A percentile compares a stretch with the other conserved stretches of the same genome.
Conservation (phyloP, 352 stramenopile genomes). For the Phytophthora ramorum region DNA sequence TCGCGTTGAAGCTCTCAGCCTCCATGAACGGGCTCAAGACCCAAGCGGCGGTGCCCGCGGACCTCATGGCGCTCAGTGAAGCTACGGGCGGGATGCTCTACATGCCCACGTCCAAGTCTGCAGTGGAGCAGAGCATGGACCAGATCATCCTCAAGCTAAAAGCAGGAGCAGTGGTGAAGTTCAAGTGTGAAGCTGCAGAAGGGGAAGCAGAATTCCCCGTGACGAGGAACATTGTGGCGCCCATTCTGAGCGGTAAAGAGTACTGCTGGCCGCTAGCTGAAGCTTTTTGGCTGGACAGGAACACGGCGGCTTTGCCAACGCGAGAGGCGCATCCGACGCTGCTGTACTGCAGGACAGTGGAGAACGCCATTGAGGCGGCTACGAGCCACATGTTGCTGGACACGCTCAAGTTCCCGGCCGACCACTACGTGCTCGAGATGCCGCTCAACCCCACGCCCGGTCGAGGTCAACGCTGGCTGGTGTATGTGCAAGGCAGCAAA, state of each 20-base stretch:
- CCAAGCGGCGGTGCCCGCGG: conserved; percentile 59
- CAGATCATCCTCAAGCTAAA: conserved; percentile 88
- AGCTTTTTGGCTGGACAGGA: conserved; percentile 87
- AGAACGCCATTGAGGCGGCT: conserved; percentile 81
- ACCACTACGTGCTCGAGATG: conserved; percentile 78
- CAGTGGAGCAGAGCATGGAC: conserved; percentile 86
- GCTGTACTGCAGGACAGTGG: conserved; percentile 71
- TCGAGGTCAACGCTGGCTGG: conserved; percentile 81
- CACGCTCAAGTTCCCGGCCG: conserved; percentile 87
- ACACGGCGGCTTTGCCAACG: conserved; percentile 73
- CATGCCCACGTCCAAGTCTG: conserved; percentile 80
- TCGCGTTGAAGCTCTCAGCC: conserved; percentile 86
- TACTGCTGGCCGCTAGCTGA: conserved; percentile 87
- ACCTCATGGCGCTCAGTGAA: conserved; percentile 89
- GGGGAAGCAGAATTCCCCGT: conserved; percentile 54
- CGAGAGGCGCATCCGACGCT: conserved; percentile 82
- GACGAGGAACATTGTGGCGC: conserved; percentile 74
- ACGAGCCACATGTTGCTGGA: conserved; percentile 90
- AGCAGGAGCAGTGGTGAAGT: conserved; percentile 81
- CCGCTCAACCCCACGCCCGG: conserved; percentile 63
- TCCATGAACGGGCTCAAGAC: conserved; percentile 55
- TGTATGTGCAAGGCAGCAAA: conserved; percentile 85
- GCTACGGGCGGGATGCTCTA: conserved; percentile 85
- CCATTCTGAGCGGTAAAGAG: conserved; percentile 78
- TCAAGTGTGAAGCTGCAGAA: conserved; percentile 69